Evolutionary conservation across 495 filamentous ascomycete species (phyloP).

Genomic region (Astrocystis sublimbata): DNA sequence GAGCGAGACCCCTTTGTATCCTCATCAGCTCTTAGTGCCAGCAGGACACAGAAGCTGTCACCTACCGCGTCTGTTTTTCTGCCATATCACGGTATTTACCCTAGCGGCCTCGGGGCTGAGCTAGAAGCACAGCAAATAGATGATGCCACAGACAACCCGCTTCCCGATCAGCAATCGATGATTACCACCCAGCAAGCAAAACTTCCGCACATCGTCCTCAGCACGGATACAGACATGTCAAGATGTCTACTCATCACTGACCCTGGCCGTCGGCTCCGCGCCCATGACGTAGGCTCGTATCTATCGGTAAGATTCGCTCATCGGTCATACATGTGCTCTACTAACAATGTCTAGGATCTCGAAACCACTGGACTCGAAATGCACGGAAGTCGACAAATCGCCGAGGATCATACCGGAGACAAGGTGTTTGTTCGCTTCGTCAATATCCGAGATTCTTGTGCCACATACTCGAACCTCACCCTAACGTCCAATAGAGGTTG

Average conservation of each 20-base stretch:
- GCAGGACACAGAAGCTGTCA: constrained; percentile 46
- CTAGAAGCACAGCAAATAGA: constrained; percentile 16
- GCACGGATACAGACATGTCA: constrained; percentile 41
- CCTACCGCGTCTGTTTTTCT: constrained; percentile 51
- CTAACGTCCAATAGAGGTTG: constrained; percentile 47
- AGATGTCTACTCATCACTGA: constrained; percentile 41
- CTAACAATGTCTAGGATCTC: constrained; percentile 33
- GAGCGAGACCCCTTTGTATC: constrained; percentile 50
- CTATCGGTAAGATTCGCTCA: constrained; percentile 33
- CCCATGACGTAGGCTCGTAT: constrained; percentile 36
- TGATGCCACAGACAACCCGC: neutral
- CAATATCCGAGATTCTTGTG: constrained; percentile 59
- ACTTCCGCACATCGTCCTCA: constrained; percentile 30
- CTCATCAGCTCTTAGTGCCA: constrained; percentile 24
- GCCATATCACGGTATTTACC: constrained; percentile 27
- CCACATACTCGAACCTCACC: constrained; percentile 46
- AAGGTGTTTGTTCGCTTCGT: constrained; percentile 57
- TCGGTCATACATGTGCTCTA: neutral
- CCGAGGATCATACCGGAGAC: constrained; percentile 22
- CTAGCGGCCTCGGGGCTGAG: constrained; percentile 31
- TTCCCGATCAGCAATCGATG: neutral
- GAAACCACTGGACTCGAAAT: constrained; percentile 29
- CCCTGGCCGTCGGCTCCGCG: constrained; percentile 24
- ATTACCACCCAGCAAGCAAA: neutral
- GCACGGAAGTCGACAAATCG: constrained; percentile 33